Evolutionary conservation across 805 yeast species (phyloP), one percentile per base, ranked within the genome.

Genomic region (Monosporozyma aerobia): DNA sequence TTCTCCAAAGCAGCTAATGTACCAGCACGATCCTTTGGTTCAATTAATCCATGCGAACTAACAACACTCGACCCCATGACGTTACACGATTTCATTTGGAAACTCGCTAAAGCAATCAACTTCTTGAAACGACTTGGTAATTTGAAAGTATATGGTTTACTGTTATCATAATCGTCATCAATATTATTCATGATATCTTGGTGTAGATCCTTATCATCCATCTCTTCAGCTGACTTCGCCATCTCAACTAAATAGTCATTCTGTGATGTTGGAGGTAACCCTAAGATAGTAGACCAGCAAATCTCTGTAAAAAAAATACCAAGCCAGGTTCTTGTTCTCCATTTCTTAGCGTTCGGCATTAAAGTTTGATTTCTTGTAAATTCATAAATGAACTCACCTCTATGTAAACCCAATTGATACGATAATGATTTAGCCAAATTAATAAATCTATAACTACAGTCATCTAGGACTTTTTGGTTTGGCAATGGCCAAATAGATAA

Each of bases 281-380:
- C 97, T 46, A 90, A 69, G 39, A 83, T 80, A 11, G 95, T 85
- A 3, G 95, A 84, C 94, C 96, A 87, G 63, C 89, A 85, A 59
- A 90, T 95, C 64, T 90, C 97, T 47, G 88, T 77, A 63, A 90
- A 85, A 67, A 86, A 90, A 3, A 87, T 85, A 2, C 92, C 90
- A 30, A 89, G 71, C 97, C 97, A 90, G 1, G 96, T 81, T 59
- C 96, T 74, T 1, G 97, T 89, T 67, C 97, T 77, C 97, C 97
- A 90, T 63, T 82, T 83, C 59, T 88, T 97, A 5, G 96, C 92
- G 68, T 90, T 89, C 0, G 92, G 92, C 68, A 90, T 74, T 25
- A 87, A 79, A 4, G 86, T 94, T 64, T 90, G 97, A 32, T 92
- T 87, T 62, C 97, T 76, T 6, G 95, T 84, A 59, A 90, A 90